These are phyloP conservation scores for Talaromyces adpressus DNA, from an alignment of 495 filamentous ascomycete genomes.

Conservation along the genomic window DNA sequence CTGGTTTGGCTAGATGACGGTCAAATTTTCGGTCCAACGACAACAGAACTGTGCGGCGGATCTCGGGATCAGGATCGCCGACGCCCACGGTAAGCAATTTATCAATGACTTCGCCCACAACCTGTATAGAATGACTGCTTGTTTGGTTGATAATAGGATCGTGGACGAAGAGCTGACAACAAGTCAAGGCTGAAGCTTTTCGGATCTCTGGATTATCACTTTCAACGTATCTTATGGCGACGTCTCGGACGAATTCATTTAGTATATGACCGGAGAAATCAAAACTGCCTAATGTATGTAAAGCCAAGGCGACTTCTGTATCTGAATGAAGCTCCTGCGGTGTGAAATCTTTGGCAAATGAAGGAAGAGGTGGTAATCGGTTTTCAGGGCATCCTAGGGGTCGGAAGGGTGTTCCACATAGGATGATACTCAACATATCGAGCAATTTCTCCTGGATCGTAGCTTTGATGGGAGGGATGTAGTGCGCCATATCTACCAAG, in stretches of 20 bases:
- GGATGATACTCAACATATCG: slow-evolving; percentile 88
- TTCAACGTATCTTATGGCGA: slow-evolving; percentile 95
- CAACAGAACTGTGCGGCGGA: slow-evolving; percentile 77
- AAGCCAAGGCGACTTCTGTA: slow-evolving; percentile 80
- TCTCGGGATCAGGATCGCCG: slow-evolving; percentile 82
- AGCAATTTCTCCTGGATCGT: slow-evolving; percentile 90
- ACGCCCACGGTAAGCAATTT: slow-evolving; percentile 91
- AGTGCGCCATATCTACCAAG: slow-evolving; percentile 95
- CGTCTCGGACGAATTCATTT: slow-evolving; percentile 97
- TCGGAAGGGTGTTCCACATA: slow-evolving; percentile 85
- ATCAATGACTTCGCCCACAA: slow-evolving; percentile 95
- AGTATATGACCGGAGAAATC: slow-evolving; percentile 91
- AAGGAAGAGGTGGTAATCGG: slow-evolving; percentile 58
- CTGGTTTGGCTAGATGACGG: slow-evolving; percentile 85
- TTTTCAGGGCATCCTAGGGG: slow-evolving; percentile 82
- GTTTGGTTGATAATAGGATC: slow-evolving; percentile 98
- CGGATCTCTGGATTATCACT: slow-evolving; percentile 90
- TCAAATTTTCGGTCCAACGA: slow-evolving; percentile 93
- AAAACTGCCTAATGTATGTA: slow-evolving; percentile 92
- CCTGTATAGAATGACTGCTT: slow-evolving; percentile 89
- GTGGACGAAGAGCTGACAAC: slow-evolving; percentile 91
- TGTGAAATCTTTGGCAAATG: slow-evolving; percentile 81
- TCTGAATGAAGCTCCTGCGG: slow-evolving; percentile 60
- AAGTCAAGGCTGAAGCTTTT: slow-evolving; percentile 90
- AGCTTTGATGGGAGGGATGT: slow-evolving; percentile 88